These are phyloP conservation scores for Yamadazyma phyllophila DNA, from an alignment of 805 yeast genomes.

Conservation along the genomic window DNA sequence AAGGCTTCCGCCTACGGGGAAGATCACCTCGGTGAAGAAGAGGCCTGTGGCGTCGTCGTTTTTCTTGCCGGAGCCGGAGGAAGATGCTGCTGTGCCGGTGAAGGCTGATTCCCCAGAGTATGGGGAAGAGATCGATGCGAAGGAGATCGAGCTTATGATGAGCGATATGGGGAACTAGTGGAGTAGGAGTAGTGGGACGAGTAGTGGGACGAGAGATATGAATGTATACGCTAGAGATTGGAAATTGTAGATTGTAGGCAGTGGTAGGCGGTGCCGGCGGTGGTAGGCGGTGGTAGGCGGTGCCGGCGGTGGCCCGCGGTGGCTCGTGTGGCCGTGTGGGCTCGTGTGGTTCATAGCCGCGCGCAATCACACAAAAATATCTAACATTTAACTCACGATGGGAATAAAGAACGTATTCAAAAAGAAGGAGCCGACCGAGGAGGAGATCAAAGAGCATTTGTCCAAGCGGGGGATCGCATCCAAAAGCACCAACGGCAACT, in stretches of 20 bases:
- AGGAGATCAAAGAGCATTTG: conserved; percentile 42
- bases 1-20: conserved; percentile 88
- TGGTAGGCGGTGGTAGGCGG: too few relatives aligned
- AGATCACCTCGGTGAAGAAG: conserved; percentile 68
- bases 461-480: conserved; percentile 43
- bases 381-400: conserved; percentile 23
- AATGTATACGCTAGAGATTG: too few relatives aligned
- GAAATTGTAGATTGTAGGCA: too few relatives aligned
- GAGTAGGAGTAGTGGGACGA: too few relatives aligned
- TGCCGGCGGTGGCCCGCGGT: too few relatives aligned
- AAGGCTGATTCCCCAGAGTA: conserved; percentile 1
- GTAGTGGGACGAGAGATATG: too few relatives aligned
- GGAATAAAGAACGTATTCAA: conserved; percentile 46
- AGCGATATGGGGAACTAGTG: conserved; percentile 8
- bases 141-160: conserved; percentile 16
- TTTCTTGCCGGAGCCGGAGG: conserved; percentile 43
- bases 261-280: too few relatives aligned
- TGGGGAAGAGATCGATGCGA: conserved; percentile 13
- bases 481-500: conserved; percentile 17
- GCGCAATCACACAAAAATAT: not conserved
- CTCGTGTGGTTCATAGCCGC: not conserved
- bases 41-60: conserved; percentile 53
- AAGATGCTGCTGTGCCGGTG: conserved; percentile 1
- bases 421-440: conserved; percentile 50
- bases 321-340: too few relatives aligned